These are phyloP conservation scores for Leccinum proliferum DNA, from an alignment of 1,284 basidiomycete species.

Conservation along the genomic window DNA sequence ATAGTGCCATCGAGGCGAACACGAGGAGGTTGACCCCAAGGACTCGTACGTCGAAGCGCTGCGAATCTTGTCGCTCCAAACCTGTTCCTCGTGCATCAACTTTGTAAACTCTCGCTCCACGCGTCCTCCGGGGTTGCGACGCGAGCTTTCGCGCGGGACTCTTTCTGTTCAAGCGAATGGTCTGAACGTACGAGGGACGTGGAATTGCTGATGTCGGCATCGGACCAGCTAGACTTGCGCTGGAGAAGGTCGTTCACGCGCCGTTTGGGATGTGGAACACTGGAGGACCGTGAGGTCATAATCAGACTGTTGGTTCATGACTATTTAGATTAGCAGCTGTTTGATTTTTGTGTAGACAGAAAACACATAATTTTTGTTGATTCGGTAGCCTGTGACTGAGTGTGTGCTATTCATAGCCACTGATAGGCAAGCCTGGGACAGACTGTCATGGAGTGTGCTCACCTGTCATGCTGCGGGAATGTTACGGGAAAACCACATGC, in stretches of 20 bases:
- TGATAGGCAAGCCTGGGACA: too few relatives aligned
- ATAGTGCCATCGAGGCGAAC: conserved; percentile 38
- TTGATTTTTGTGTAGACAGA: too few relatives aligned
- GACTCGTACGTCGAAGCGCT: conserved; percentile 89
- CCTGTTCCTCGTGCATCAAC: conserved; percentile 93
- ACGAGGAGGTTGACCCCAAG: conserved; percentile 81
- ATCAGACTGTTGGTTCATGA: too few relatives aligned
- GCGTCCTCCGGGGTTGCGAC: conserved; percentile 67
- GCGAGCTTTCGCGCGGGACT: conserved; percentile 59
- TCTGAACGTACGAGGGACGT: conserved; percentile 85
- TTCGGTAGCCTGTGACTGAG: too few relatives aligned
- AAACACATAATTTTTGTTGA: too few relatives aligned
- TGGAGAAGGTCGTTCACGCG: conserved; percentile 89
- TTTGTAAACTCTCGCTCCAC: conserved; percentile 80
- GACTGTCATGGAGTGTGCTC: too few relatives aligned
- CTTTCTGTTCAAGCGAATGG: conserved; percentile 77
- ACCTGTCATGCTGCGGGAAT: too few relatives aligned
- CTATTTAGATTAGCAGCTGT: too few relatives aligned
- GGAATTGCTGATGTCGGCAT: conserved; percentile 77
- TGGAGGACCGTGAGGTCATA: conserved; percentile 61
- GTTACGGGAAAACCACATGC: too few relatives aligned
- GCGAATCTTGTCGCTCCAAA: conserved; percentile 97
- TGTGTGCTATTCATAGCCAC: too few relatives aligned
- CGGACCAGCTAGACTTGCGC: conserved; percentile 85
- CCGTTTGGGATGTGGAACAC: conserved; percentile 74